A percentile compares a stretch with the other conserved stretches of the same genome.
Evolutionary conservation across 305 asterid species (phyloP).

Genomic region (Rubia occidens): DNA sequence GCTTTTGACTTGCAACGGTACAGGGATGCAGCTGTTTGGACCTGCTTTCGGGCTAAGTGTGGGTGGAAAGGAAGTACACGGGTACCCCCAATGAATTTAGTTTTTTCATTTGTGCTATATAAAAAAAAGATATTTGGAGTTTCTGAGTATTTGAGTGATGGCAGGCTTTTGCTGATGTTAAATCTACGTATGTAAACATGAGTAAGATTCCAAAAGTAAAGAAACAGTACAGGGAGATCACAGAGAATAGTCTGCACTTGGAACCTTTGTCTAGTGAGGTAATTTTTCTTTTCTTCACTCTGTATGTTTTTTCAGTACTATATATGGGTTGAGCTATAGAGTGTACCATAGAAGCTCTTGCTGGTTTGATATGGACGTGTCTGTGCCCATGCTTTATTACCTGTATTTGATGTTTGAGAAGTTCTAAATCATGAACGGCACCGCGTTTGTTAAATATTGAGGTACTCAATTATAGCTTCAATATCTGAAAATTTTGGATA

Average conservation of each 20-base stretch:
- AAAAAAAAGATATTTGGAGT: conserved; percentile 1
- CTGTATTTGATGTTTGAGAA: not conserved
- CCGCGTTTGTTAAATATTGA: not conserved
- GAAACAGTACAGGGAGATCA: conserved; percentile 38
- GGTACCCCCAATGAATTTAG: conserved; percentile 28
- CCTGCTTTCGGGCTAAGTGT: conserved; percentile 77
- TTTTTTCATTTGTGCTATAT: conserved; percentile 4
- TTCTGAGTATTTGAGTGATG: conserved; percentile 18
- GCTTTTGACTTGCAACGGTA: conserved; percentile 23
- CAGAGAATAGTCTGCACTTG: conserved; percentile 50
- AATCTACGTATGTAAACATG: conserved; percentile 38
- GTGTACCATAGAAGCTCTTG: not conserved
- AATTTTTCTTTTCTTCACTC: conserved; percentile 11
- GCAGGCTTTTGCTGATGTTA: conserved; percentile 55
- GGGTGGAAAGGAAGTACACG: conserved; percentile 73
- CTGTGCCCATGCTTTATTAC: not conserved
- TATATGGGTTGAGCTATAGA: not conserved
- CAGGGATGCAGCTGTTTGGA: conserved; percentile 70
- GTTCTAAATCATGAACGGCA: not conserved
- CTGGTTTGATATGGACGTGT: not conserved
- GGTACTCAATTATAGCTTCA: not conserved
- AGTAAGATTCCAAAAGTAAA: conserved; percentile 30
- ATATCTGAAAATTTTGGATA: not conserved
- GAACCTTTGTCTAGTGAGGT: conserved; percentile 77
- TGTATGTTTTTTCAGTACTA: not conserved